Base-by-base conservation (phyloP, 495 filamentous ascomycete genomes). In the Penicillium alfredii region DNA sequence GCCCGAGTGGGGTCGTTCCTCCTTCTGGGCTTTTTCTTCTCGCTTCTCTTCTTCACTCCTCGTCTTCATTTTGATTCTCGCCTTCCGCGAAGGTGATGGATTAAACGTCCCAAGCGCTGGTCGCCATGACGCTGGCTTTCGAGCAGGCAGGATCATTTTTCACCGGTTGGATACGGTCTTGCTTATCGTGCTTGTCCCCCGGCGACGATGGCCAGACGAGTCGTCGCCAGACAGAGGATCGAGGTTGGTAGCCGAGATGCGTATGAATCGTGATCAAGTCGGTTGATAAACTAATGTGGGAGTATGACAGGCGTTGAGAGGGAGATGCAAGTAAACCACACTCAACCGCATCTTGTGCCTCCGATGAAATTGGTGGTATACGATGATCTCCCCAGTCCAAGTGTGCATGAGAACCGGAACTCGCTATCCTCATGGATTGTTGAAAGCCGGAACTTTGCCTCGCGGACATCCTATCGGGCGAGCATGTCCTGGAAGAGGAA, bases 401-500 rank as follows among this genome's bases (percentile, higher is more conserved):
- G 40, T 20, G 16, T 54, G 4, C 37, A 48, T 39, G 48, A 52
- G 14, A 42, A 51, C 13, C 63, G 56, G 8, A 39, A 55, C 14
- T 62, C 67, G 7, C 30, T 64, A 15, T 56, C 64, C 7, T 57
- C 58, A 35, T 67, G 68, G 68, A 35, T 69, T 12, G 47, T 49
- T 6, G 64, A 72, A 25, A 59, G 66, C 16, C 59, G 47, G 34
- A 55, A 55, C 30, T 56, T 69, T 16, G 64, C 60, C 11, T 73
- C 71, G 21, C 63, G 66, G 40, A 66, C 70, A 17, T 73, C 71
- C n/a, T 67, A 47, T 53, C 64, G 70, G 20, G 66, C 67, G 29
- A 79, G 72, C 45, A 63, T 76, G 22, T 62, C 66, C 23, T 58
- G 65, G 37, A 71, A 58, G 49, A 69, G 71, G 39, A 67, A 57